Evolutionary conservation across 768 basidiomycete genomes (phyloP).

Genomic region (Pleurotus tuoliensis): DNA sequence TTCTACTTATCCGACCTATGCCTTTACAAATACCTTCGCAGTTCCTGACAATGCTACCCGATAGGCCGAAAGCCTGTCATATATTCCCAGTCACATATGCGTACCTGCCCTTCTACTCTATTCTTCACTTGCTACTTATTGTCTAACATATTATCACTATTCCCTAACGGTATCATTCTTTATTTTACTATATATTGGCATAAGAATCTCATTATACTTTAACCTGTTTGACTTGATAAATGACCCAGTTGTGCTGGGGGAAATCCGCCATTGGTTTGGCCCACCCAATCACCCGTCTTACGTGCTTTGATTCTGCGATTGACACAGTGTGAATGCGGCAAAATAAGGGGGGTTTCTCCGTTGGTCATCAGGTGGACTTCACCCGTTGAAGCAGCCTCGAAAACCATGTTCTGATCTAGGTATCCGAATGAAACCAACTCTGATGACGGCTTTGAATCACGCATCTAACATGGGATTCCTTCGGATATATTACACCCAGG

Average conservation of each 20-base stretch:
- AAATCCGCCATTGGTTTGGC: neutral
- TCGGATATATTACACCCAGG: neutral
- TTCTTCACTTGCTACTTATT: neutral
- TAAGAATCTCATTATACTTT: neutral
- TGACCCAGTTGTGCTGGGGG: neutral
- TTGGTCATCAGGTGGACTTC: too few species aligned
- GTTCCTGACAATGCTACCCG: neutral
- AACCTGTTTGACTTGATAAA: neutral
- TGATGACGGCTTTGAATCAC: neutral
- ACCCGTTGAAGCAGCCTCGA: too few species aligned
- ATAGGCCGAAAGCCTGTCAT: neutral
- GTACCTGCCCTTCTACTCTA: neutral
- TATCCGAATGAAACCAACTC: neutral
- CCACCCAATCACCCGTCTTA: too few species aligned
- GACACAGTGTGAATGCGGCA: too few species aligned
- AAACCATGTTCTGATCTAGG: neutral
- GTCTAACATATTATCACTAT: neutral
- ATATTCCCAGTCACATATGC: neutral
- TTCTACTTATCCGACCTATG: neutral
- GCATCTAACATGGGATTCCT: neutral
- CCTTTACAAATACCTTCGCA: neutral
- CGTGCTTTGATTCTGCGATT: too few species aligned
- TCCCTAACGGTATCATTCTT: neutral
- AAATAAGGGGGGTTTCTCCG: too few species aligned
- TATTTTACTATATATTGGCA: neutral